Evolutionary conservation across 2,329 filamentous ascomycete species (phyloP).

Genomic region (Curvularia sp.): DNA sequence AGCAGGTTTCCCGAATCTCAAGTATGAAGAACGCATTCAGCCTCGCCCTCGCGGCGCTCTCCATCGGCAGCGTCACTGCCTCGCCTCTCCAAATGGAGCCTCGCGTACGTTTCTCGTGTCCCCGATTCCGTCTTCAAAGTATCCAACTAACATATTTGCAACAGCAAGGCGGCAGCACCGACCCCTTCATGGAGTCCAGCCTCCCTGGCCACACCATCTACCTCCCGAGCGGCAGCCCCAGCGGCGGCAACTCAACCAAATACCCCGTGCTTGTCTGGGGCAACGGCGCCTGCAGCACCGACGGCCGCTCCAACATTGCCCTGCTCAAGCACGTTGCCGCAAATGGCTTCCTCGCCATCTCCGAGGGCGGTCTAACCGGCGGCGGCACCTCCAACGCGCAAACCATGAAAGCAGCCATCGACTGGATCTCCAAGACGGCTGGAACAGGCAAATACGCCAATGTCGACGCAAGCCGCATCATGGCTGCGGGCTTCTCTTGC

Average conservation of each 20-base stretch:
- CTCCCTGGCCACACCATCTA: slow-evolving; percentile 28
- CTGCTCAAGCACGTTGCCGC: slow-evolving; percentile 20
- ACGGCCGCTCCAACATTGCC: slow-evolving; percentile 21
- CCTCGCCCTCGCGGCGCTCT: slow-evolving; percentile 7
- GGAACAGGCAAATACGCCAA: slow-evolving; percentile 28
- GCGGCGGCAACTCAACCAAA: slow-evolving; percentile 6
- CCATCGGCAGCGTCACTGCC: not conserved
- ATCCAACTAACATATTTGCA: not conserved
- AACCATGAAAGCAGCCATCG: slow-evolving; percentile 22
- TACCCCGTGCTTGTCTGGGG: slow-evolving; percentile 37
- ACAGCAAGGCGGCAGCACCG: slow-evolving; percentile 8
- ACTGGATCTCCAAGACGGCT: slow-evolving; percentile 23
- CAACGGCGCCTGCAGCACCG: slow-evolving; percentile 33
- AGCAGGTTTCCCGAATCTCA: not conserved
- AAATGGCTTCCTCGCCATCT: slow-evolving; percentile 31
- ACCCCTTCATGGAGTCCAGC: slow-evolving; percentile 15
- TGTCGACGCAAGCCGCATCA: slow-evolving; percentile 28
- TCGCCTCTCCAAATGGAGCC: slow-evolving; percentile 7
- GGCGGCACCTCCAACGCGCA: slow-evolving; percentile 16
- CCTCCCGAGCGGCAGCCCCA: slow-evolving; percentile 15
- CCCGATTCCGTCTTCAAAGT: no score
- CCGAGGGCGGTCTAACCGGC: slow-evolving; percentile 23
- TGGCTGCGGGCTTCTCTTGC: slow-evolving; percentile 26
- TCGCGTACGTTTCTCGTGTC: not conserved
- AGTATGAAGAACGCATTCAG: slow-evolving; percentile 12